phyloP scores from a whole-genome alignment of 176 grass and related monocot genomes.

The Bromus sterilis region DNA sequence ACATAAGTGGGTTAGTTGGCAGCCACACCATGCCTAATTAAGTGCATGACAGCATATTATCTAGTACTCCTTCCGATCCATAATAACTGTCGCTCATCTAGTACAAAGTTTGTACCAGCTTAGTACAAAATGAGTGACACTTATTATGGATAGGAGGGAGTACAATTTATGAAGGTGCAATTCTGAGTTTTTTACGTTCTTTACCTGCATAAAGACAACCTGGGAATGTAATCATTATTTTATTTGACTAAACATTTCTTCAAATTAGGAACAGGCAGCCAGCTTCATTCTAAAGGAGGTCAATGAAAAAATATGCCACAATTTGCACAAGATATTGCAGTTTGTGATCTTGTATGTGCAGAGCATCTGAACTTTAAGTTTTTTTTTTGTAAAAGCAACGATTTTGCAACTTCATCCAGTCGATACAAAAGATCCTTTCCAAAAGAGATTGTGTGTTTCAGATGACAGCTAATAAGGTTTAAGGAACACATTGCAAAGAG shows the following conservation, averaged over 20 bases:
- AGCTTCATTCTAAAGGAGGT: neutral
- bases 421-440: neutral
- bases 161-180: neutral
- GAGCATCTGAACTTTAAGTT: neutral
- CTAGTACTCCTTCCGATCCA: neutral
- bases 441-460: neutral
- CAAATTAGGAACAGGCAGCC: neutral
- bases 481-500: neutral
- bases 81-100: too few relatives aligned
- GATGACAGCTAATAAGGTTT: neutral
- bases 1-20: neutral
- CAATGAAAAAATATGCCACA: neutral
- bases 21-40: neutral
- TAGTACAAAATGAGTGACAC: too few relatives aligned
- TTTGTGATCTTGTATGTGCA: neutral
- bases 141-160: too few relatives aligned
- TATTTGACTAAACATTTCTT: neutral
- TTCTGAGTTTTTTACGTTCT: neutral
- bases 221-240: neutral
- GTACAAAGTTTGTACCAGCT: too few relatives aligned
- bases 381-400: neutral
- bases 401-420: neutral
- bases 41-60: neutral
- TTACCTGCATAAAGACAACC: neutral
- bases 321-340: neutral